Conservation (phyloP, 2,329 filamentous ascomycete genomes). For the Fusarium chlamydosporum region DNA sequence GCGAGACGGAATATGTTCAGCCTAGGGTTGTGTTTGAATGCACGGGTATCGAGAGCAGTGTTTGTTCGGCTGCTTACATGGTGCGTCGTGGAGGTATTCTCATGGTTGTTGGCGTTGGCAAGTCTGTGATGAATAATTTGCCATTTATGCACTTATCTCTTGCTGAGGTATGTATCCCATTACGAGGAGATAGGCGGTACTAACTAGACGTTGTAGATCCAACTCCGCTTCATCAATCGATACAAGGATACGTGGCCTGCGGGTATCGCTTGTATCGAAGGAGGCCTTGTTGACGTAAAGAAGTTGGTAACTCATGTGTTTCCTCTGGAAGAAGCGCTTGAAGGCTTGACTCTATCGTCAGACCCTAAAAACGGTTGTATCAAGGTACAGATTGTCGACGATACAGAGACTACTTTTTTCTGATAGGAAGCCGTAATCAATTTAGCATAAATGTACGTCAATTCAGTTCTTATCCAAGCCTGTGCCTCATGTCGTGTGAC, state of each 20-base stretch:
- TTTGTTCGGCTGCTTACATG: slow-evolving; percentile 70
- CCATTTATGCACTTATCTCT: slow-evolving; percentile 77
- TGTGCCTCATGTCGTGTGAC: background rate
- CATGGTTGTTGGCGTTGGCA: slow-evolving; percentile 75
- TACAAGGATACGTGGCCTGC: slow-evolving; percentile 79
- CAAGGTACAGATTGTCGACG: slow-evolving; percentile 57
- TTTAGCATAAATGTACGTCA: background rate
- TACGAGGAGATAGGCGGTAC: background rate
- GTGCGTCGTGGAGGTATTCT: slow-evolving; percentile 71
- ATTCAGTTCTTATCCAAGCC: too few relatives aligned
- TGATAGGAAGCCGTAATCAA: slow-evolving; percentile 8
- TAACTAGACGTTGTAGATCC: slow-evolving; percentile 58
- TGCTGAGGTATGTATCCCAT: slow-evolving; percentile 63
- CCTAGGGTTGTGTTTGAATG: slow-evolving; percentile 74
- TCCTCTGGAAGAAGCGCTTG: slow-evolving; percentile 71
- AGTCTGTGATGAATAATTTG: slow-evolving; percentile 72
- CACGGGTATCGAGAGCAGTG: slow-evolving; percentile 74
- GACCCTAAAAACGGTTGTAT: slow-evolving; percentile 55
- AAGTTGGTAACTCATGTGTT: slow-evolving; percentile 72
- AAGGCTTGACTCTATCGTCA: slow-evolving; percentile 59
- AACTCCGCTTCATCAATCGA: slow-evolving; percentile 78
- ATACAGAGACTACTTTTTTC: slow-evolving; percentile 47
- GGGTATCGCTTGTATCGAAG: slow-evolving; percentile 71
- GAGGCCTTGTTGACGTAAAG: slow-evolving; percentile 72
- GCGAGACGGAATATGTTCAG: slow-evolving; percentile 67